Percentiles rank a stretch among this genome's conserved stretches.
Conservation (phyloP, 495 filamentous ascomycete genomes). For the Trichoderma virens region DNA sequence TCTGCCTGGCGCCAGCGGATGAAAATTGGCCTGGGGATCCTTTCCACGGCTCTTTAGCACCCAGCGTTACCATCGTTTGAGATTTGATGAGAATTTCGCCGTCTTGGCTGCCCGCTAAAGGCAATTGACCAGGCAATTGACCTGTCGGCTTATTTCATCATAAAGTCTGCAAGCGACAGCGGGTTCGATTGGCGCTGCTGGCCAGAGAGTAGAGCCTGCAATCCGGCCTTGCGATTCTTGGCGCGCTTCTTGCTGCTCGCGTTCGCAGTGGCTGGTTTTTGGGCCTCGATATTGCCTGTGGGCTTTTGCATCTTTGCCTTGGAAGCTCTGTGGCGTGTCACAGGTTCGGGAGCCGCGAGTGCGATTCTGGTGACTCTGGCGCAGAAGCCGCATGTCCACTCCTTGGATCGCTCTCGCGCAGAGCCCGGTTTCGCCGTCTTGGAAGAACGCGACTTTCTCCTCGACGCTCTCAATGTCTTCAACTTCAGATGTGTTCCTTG, state of each 20-base stretch:
- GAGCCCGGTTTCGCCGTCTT: constrained; percentile 1
- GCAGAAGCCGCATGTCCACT: constrained; percentile 40
- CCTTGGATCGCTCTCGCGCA: constrained; percentile 24
- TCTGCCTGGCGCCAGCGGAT: not conserved
- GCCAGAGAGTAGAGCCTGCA: constrained; percentile 38
- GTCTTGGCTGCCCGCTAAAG: too few relatives aligned
- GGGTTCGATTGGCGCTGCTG: constrained; percentile 26
- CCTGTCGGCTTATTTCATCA: constrained; percentile 36
- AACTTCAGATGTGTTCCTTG: constrained; percentile 30
- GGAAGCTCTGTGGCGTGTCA: not conserved
- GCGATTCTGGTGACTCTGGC: constrained; percentile 29
- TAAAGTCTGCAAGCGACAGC: constrained; percentile 45
- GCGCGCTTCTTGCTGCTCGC: constrained; percentile 47
- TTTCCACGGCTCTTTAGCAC: not conserved
- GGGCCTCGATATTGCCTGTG: constrained; percentile 20
- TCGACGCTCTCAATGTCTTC: constrained; percentile 20
- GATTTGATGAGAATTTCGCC: too few relatives aligned
- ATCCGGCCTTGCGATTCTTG: constrained; percentile 45
- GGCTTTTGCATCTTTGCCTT: not conserved
- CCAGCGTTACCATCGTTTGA: not conserved
- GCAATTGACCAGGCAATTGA: too few relatives aligned
- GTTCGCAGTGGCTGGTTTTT: constrained; percentile 24
- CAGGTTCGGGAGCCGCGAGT: constrained; percentile 22
- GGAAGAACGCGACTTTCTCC: not conserved
- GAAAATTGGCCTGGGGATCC: too few relatives aligned